Conservation (phyloP, 2,329 filamentous ascomycete species). For the Cladosporium colombiae region DNA sequence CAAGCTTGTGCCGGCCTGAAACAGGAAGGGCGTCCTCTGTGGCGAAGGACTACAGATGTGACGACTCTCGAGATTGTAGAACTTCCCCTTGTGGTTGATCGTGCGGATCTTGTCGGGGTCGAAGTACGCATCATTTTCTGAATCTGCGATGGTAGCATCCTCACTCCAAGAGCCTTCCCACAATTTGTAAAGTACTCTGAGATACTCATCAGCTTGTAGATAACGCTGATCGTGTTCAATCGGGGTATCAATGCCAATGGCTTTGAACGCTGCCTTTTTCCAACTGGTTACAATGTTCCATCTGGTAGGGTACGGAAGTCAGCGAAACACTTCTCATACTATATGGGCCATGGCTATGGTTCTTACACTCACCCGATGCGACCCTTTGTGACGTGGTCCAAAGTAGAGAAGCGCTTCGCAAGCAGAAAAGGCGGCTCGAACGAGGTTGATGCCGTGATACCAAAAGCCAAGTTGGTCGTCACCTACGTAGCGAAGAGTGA, state of each 20-base stretch:
- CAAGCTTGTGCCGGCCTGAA: constrained; percentile 60
- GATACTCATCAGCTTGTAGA: constrained; percentile 62
- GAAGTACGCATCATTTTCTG: constrained; percentile 57
- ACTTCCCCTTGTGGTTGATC: constrained; percentile 63
- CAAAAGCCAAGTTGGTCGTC: constrained; percentile 64
- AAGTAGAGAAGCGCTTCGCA: constrained; percentile 62
- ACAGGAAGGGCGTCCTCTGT: constrained; percentile 43
- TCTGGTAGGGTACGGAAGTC: neutral
- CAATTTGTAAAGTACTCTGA: constrained; percentile 63
- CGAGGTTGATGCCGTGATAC: constrained; percentile 63
- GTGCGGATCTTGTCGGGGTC: constrained; percentile 60
- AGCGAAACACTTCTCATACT: neutral
- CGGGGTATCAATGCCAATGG: constrained; percentile 59
- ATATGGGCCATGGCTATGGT: neutral
- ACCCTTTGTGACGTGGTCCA: constrained; percentile 63
- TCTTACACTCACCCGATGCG: constrained; percentile 48
- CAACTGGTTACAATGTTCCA: constrained; percentile 69
- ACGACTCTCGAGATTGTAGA: constrained; percentile 48
- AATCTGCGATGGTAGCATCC: constrained; percentile 58
- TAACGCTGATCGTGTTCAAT: constrained; percentile 65
- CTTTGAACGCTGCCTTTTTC: constrained; percentile 64
- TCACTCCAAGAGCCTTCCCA: constrained; percentile 58
- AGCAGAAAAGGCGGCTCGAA: constrained; percentile 64
- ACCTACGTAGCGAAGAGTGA: constrained; percentile 39
- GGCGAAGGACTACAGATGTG: constrained; percentile 48